phyloP scores from a whole-genome alignment of 140 eudicot genomes.

The Oenanthe javanica region DNA sequence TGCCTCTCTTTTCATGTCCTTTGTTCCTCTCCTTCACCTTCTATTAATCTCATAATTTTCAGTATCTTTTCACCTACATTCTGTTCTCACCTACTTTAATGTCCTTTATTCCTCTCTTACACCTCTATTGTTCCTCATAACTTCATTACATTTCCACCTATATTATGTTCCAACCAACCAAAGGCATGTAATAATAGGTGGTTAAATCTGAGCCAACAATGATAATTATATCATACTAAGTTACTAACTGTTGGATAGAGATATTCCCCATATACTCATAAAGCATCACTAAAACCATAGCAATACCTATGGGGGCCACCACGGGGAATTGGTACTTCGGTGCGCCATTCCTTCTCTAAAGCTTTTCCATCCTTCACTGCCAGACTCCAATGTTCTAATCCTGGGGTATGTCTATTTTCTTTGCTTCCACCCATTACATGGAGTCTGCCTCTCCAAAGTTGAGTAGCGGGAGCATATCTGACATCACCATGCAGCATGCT shows the following conservation, averaged over 20 bases:
- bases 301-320: conserved; percentile 96
- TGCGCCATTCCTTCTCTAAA: conserved; percentile 79
- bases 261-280: not conserved
- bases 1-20: not conserved
- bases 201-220: not conserved
- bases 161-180: not conserved
- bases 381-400: conserved; percentile 88
- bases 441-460: conserved; percentile 97
- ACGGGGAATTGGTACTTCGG: conserved; percentile 87
- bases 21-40: not conserved
- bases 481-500: conserved; percentile 8
- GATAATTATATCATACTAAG: no score
- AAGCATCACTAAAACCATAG: not conserved
- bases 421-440: conserved; percentile 99
- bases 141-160: not conserved
- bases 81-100: not conserved
- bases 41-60: not conserved
- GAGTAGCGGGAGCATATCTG: conserved; percentile 96
- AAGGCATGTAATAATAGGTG: not conserved
- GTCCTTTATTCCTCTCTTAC: not conserved
- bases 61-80: not conserved
- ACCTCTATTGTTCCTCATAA: not conserved
- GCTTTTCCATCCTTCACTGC: conserved; percentile 84
- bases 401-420: conserved; percentile 78
- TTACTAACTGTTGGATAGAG: not conserved